Evolutionary conservation across 202 grass and related monocot species (phyloP), one percentile per base, ranked within the genome.

Genomic region (Schoenoplectus triqueter): DNA sequence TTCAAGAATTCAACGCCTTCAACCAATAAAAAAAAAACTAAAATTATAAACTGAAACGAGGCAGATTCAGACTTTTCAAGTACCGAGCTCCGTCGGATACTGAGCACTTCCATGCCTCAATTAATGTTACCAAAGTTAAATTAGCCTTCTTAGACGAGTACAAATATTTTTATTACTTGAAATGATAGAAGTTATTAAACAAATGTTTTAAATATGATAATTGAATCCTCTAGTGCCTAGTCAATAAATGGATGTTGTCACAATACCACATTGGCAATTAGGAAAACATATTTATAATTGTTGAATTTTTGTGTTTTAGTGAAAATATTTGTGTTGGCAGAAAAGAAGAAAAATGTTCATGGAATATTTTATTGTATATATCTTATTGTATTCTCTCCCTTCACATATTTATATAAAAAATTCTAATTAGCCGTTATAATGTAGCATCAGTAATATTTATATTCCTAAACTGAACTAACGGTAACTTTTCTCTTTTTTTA

Each of bases 1-100:
- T 90, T 92, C 90, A 94, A 94, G 88, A 88, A 94, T 90, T 92
- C 90, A 94, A 94, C 90, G 90, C 90, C 84, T 87, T 85, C 86
- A 85, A 48, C 82, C 19, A 55, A 56, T 55, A 76, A 56, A 76
- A 55, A 5, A 31, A 20, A 5, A 51, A 0, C 20, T 46, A 73
- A 46, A 10, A 71, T 71, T 74, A 71, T 70, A 19, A 31, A 31
- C 20, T 55, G 4, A 73, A 54, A 19, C 49, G 50, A 76, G 72
- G 72, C 10, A 11, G 49, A 50, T 76, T 76, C 49, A 55, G 10
- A 76, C 49, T 76, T 31, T 31, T 54, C 72, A 55, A 55, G 48
- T 54, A 31, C 10, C 67, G 14, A 70, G 6, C 41, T 71, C 11
- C 44, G 67, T 75, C 22, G 72, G 49, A 55, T 74, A 72, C 69